Conservation (phyloP, 169 alveolate genomes). For the Plasmodium sp. region DNA sequence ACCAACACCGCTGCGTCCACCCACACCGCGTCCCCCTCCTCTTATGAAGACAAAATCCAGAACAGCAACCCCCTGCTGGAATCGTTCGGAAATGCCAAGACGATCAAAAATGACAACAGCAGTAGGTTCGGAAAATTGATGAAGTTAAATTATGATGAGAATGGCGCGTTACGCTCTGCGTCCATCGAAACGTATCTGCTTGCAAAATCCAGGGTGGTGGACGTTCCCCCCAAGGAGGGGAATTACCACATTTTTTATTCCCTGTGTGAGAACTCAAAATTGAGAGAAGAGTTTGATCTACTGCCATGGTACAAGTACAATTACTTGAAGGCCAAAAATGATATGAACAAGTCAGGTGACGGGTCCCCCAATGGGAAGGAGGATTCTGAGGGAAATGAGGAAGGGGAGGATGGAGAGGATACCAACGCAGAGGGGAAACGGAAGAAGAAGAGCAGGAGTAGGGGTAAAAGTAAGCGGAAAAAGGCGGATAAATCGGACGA, state of each 20-base stretch:
- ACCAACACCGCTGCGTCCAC: too few species aligned
- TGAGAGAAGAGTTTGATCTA: constrained; percentile 18
- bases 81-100: constrained; percentile 99
- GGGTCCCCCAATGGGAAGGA: neutral
- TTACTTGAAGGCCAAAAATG: constrained; percentile 27
- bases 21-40: neutral
- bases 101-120: constrained; percentile 97
- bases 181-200: constrained; percentile 95
- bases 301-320: constrained; percentile 74
- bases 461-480: neutral
- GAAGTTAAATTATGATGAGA: constrained; percentile 91
- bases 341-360: neutral
- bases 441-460: neutral
- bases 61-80: constrained; percentile 98
- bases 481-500: neutral
- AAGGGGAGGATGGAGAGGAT: neutral
- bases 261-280: constrained; percentile 78
- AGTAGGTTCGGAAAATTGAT: constrained; percentile 98
- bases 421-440: neutral
- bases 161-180: constrained; percentile 93
- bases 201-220: constrained; percentile 95
- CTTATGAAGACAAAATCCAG: constrained; percentile 84
- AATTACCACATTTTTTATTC: constrained; percentile 98
- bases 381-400: neutral
- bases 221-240: constrained; percentile 92